Base-by-base conservation (phyloP, 2,329 filamentous ascomycete species). In the Ceratocystis papillata region DNA sequence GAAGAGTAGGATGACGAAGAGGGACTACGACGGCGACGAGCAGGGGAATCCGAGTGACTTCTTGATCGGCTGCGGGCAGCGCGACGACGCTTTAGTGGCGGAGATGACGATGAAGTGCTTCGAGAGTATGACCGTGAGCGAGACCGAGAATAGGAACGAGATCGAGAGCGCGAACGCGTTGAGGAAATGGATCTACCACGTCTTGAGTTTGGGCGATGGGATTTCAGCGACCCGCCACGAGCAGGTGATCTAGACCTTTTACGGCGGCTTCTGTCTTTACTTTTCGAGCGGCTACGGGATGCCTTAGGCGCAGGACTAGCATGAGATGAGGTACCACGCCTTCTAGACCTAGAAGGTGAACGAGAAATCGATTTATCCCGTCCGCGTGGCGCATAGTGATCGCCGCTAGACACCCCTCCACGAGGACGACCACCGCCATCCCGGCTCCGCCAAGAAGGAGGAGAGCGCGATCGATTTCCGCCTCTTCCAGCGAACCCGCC, bases 301-400 rank as follows among this genome's bases (percentile, higher is more conserved):
- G 22, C 6, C 30, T 45, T 60, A 2, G 5, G 78, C 80, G 5
- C 80, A 79, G 61, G 60, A 30, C 37, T 62, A 70, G 73, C 50
- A 71, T 72, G 57, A 71, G 73, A 22, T 68, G 71, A 67, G 65
- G 53, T 46, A 30, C 53, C 55, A 33, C 65, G 22, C 41, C 70
- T 68, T 22, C 68, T 66, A 7, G 72, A 73, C 1, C 65, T 69
- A 10, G 76, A 75, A 2, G 71, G 70, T 15, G 72, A 70, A 17
- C 72, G 72, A 45, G 70, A 33, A 71, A 70, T 22, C 68, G 22
- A 48, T 44, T 25, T 41, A 69, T 53, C 68, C 70, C 57, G n/a
- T 48, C 76, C 77, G 69, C 78, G 75, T 1, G 82, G 82, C 45
- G 82, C 76, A 68, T 85, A 82, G 67, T 79, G 66, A 55, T 69